Base-by-base conservation (phyloP, 345 rosid genomes). In the Turritis glabra region DNA sequence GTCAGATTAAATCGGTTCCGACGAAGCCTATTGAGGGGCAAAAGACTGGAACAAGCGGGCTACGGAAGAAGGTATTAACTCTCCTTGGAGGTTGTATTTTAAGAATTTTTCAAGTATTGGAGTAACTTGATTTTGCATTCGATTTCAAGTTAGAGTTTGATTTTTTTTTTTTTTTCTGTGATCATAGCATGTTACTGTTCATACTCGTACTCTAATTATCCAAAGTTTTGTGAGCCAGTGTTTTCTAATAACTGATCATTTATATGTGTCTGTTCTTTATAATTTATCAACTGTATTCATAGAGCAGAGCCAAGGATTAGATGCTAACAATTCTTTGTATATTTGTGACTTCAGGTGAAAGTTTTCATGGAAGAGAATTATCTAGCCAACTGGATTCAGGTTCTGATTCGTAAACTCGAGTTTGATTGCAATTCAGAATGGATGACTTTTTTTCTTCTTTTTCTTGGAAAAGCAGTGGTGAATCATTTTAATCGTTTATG, bases 381-480 rank as follows among this genome's bases (percentile, higher is more conserved):
- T 78, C 92, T 92, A 30, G 93, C 92, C 8, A 92, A 95, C 78
- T 92, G 99, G 97, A 90, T 95, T 67, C 97, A 95, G 97, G 97
- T 93, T 66, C 71, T 67, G 71, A 69, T 41, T 27, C 10, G 4
- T 50, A 5, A 38, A 4, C 51, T 69, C 70, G 2, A 22, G 7
- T 25, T 71, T 64, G 55, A 47, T 43, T 64, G 33, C 14, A 18
- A 17, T 27, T 75, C 6, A 27, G 37, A 13, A 11, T 50, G 11
- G 10, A 18, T 68, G 47, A 10, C 3, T 8, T 3, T 2, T 5
- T 46, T 44, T 41, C 2, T 3, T 27, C 13, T 22, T 2, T 40
- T 40, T n/a, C 27, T 38, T 48, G 26, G 26, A 5, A 35, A 56
- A 30, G 5, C 23, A 7, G 10, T 76, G 18, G 40, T 50, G 0